Evolutionary conservation across 2,329 filamentous ascomycete species (phyloP), one percentile per base, ranked within the genome.

Genomic region (Aspergillus oerlinghausenensis): DNA sequence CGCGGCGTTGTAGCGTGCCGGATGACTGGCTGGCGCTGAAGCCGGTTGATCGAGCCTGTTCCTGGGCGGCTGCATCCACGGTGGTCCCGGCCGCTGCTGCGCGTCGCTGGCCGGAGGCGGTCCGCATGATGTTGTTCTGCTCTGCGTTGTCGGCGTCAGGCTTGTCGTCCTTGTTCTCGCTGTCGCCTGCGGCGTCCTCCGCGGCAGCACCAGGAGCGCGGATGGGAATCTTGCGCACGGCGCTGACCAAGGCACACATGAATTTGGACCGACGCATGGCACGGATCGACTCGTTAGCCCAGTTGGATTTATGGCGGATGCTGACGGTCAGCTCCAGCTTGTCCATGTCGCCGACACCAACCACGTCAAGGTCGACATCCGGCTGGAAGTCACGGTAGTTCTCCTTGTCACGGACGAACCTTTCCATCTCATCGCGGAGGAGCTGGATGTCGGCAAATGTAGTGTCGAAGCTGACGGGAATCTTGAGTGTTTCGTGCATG

Each of bases 261-360:
- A 99, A 97, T 75, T 96, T 97, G 72, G 89, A 95, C 59, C 93
- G 87, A 52, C 92, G 86, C 6, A 88, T 83, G 19, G 88, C 87
- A 43, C 92, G 88, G 43, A 97, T 82, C 1, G 84, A 82, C 64
- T 96, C 93, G 74, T 97, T 92, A 64, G 90, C 85, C 89, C 90
- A 93, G 76, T 93, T 94, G 56, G 88, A 90, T 77, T 97, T 97
- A 81, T 97, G 92, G 68, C 88, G 86, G 69, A 97, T 92, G 66
- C 89, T 87, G 42, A 97, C 81, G 66, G 86, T 86, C 55, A 99
- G 84, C 65, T 89, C 83, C 51, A 97, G 80, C 77, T 96, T 96
- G 75, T 95, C 90, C 79, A 96, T 86, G 67, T 92, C 88, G 43
- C 88, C 88, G 35, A 97, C 86, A 55, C 90, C 86, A 26, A 84